Evolutionary conservation across 352 stramenopile genomes (phyloP), one percentile per base, ranked within the genome.

Genomic region (Phytophthora citrophthora): DNA sequence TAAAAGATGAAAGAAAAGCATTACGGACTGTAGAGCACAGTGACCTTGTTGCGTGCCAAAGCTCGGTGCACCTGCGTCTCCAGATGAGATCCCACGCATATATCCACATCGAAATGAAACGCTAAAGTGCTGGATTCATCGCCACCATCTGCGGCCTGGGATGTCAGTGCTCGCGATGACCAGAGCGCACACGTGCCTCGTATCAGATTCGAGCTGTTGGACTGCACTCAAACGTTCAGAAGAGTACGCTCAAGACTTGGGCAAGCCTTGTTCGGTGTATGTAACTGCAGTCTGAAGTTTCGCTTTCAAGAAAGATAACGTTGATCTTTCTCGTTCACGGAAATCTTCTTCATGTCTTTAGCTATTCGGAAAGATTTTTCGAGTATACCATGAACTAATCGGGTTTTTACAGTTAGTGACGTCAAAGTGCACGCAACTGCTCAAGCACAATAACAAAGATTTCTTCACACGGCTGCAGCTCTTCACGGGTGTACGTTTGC

Each of bases 401-500:
- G 1, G 20, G 20, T 20, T 20, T 20, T 18, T 41, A 11, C n/a
- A 13, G 12, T 27, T 38, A 31, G 16, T 36, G 43, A 8, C 44
- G 8, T 72, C 13, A 88, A 40, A 89, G 48, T 34, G 76, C 71
- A 31, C 62, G 60, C 32, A 91, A 57, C 44, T 89, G 82, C 40
- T 88, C 62, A 10, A 86, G 24, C 26, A 89, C 52, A 48, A 68
- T 52, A 15, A 34, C 50, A 49, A 88, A 80, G 0, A 77, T 51
- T 10, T 77, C 57, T 16, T 84, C 70, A 45, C 74, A 86, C 0
- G 65, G 58, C 29, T 76, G 55, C 11, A 81, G 78, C 48, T 90
- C 80, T 20, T 82, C 70, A 38, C 15, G 16, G 8, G 76, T 77
- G 61, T 86, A 93, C 24, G 63, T 86, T 45, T 91, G 82, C 18